Conservation (phyloP, 2,329 filamentous ascomycete species). For the Hymenoscyphus fructigenus region DNA sequence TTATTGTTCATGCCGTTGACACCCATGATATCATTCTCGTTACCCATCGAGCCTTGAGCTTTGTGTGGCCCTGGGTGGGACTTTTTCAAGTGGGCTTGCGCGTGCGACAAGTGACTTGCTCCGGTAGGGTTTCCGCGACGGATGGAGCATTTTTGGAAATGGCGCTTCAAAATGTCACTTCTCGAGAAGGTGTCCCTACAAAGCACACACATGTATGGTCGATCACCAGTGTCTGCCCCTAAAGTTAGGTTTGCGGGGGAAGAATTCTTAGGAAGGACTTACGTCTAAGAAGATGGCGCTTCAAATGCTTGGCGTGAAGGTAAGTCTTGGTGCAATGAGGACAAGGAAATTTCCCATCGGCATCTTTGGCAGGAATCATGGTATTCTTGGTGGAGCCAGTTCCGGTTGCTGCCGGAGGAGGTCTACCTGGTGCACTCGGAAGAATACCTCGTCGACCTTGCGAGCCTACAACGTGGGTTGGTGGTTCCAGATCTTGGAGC, state of each 20-base stretch:
- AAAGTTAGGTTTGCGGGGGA: constrained; percentile 25
- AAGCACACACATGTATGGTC: constrained; percentile 96
- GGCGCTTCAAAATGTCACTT: constrained; percentile 96
- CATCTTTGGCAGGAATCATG: constrained; percentile 89
- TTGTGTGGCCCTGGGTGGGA: constrained; percentile 58
- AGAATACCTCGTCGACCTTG: constrained; percentile 90
- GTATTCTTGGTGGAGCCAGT: constrained; percentile 72
- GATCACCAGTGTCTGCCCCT: constrained; percentile 83
- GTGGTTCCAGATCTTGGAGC: constrained; percentile 60
- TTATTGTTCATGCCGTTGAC: constrained; percentile 39
- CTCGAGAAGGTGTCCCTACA: constrained; percentile 98
- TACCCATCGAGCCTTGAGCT: constrained; percentile 50
- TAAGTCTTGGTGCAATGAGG: constrained; percentile 98
- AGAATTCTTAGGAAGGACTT: constrained; percentile 50
- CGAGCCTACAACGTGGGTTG: constrained; percentile 90
- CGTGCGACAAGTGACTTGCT: constrained; percentile 90
- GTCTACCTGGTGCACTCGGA: constrained; percentile 84
- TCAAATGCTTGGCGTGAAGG: constrained; percentile 93
- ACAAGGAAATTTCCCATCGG: constrained; percentile 96
- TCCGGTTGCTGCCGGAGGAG: constrained; percentile 71
- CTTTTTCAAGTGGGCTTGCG: constrained; percentile 85
- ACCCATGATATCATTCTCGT: constrained; percentile 61
- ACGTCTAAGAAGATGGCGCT: constrained; percentile 94
- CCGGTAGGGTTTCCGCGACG: constrained; percentile 93
- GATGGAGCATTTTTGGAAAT: constrained; percentile 99